Base-by-base conservation (phyloP, 208 protist species). In the Spongospora subterranea region DNA sequence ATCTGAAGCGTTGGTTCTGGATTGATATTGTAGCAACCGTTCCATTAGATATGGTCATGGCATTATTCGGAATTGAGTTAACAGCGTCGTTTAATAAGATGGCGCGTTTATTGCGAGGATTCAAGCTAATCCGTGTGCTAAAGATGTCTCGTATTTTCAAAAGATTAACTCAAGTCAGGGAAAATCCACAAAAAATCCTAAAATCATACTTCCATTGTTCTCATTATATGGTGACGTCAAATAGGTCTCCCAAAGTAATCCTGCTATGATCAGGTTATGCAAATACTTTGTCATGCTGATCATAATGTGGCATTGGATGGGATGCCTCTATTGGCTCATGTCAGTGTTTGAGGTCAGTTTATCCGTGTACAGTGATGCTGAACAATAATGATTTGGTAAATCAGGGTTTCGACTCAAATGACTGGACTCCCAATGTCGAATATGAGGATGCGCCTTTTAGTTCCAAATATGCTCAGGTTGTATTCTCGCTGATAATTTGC, bases 91-190 rank as follows among this genome's bases (percentile, higher is more conserved):
- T 89, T 32, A 89, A 89, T 45, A 60, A 71, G 50, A 32, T 89
- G 88, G 50, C 45, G 13, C 88, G 88, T 20, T n/a, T 89, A n/a
- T 20, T 89, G 54, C 6, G 88, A 32, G 54, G 88, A 29, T 60
- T 89, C 29, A 89, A 89, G 54, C 88, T 89, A 1, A 45, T 89
- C 35, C 6, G 88, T 20, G 54, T 89, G 13, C n/a, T 89, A 32
- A 89, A 71, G 88, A 89, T 89, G 88, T 76, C 50, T n/a, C 6
- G 88, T 20, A 89, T 89, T 45, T 89, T 60, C 50, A 89, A 89
- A n/a, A 6, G 88, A 6, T n/a, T 89, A 45, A 64, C n/a, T 6
- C 54, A 89, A n/a, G 71, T 43, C 6, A 39, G n/a, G 50, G 24
- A 6, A 60, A 24, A 29, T 60, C 6, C 24, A 6, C 24, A n/a